Evolutionary conservation across 2,329 filamentous ascomycete species (phyloP).

Genomic region (Ophiognomonia clavigignenti-juglandacearum): DNA sequence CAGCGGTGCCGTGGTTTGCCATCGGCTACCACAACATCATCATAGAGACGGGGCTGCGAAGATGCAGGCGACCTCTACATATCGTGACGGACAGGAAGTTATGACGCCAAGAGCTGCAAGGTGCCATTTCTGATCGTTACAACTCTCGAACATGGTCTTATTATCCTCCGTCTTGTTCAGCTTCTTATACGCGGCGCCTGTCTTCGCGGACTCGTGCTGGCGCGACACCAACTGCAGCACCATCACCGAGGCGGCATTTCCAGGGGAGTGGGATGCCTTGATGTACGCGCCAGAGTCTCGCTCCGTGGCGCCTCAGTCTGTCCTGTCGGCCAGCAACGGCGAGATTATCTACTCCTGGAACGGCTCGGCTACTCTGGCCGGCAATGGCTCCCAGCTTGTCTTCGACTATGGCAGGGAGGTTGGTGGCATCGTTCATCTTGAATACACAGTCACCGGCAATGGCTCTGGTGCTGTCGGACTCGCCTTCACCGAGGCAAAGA

Average conservation of each 20-base stretch:
- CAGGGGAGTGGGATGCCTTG: constrained; percentile 52
- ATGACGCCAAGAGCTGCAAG: not conserved
- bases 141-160: constrained; percentile 1
- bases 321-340: constrained; percentile 32
- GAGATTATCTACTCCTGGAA: constrained; percentile 27
- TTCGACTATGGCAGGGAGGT: constrained; percentile 57
- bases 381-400: constrained; percentile 48
- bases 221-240: constrained; percentile 48
- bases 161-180: not conserved
- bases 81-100: too few relatives aligned
- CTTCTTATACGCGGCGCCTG: constrained; percentile 23
- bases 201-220: constrained; percentile 42
- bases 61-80: too few relatives aligned
- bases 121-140: too few relatives aligned
- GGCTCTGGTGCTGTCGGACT: constrained; percentile 34
- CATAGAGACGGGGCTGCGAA: too few relatives aligned
- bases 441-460: constrained; percentile 36
- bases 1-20: too few relatives aligned
- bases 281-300: constrained; percentile 52
- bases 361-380: constrained; percentile 18
- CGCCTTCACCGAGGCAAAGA: constrained; percentile 42
- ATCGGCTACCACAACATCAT: too few relatives aligned
- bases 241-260: constrained; percentile 44
- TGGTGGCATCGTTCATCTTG: constrained; percentile 49
- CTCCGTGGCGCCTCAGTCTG: constrained; percentile 39